Conservation (phyloP, 257 asterid species). For the Schizonepeta tenuifolia region DNA sequence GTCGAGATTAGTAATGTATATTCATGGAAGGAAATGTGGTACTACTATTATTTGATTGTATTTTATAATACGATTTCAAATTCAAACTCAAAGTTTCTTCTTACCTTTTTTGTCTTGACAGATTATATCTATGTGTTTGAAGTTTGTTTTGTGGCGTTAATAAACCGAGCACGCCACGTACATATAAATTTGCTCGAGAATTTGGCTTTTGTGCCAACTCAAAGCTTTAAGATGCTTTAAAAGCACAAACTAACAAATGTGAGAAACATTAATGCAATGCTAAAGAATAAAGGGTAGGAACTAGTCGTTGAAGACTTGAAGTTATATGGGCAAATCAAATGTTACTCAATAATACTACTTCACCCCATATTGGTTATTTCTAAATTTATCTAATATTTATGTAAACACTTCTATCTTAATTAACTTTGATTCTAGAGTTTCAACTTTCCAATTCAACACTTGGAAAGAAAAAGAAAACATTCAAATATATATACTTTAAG, state of each 20-base stretch:
- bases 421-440: not conserved
- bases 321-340: not conserved
- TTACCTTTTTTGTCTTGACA: not conserved
- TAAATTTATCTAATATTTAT: not conserved
- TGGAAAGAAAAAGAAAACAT: not conserved
- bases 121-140: not conserved
- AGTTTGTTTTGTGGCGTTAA: not conserved
- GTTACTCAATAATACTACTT: not conserved
- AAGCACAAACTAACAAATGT: constrained; percentile 2
- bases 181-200: not conserved
- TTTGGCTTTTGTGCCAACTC: constrained; percentile 12
- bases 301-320: not conserved
- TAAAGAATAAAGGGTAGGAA: not conserved
- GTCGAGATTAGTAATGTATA: not conserved
- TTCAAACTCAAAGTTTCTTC: not conserved
- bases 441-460: not conserved
- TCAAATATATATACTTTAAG: not conserved
- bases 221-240: not conserved
- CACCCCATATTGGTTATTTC: not conserved
- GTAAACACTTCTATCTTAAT: too few relatives aligned
- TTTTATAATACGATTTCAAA: not conserved
- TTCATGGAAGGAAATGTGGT: not conserved
- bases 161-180: not conserved
- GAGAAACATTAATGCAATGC: not conserved
- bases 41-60: not conserved